Evolutionary conservation across 768 basidiomycete species (phyloP), one percentile per base, ranked within the genome.

Genomic region (Tephrocybe sp.): DNA sequence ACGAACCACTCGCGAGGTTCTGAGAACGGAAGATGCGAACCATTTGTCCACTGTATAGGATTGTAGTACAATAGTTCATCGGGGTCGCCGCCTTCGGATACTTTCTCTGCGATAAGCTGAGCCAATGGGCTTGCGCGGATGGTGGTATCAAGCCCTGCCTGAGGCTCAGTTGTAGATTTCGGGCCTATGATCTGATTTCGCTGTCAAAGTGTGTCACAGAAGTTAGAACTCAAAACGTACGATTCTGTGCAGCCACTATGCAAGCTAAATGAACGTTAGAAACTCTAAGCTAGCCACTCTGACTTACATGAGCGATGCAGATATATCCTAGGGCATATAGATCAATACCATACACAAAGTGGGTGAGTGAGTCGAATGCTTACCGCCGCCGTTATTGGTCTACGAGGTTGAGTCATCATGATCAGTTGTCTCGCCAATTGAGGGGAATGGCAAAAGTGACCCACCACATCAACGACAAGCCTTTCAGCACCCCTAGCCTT

Each of bases 391-490:
- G 44, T 79, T 79, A 56, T 79, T 79, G 4, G 73, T 71, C 76
- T 79, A n/a, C n/a, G 20, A 15, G 6, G 4, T 12, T 12, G 17
- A 23, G 34, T 24, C 28, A 23, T 41, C 9, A 30, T 49, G 18
- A 37, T 33, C 28, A 25, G 23, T 12, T 30, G 10, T 17, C 38
- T n/a, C 34, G 38, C 14, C n/a, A n/a, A 3, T 11, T 39, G 21
- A 28, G 28, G 21, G 8, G 15, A 36, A 36, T 15, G 7, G 15
- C 18, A 42, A 23, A 23, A n/a, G 32, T 15, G 20, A 68, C 75
- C 28, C 55, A 80, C 79, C 57, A 84, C 77, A 67, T 85, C 83
- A 26, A 84, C 80, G 39, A 86, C 72, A 25, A 85, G 64, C 50
- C 72, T 73, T 20, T 70, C 74, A 2, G 78, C 80, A 18, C 83